A percentile compares a stretch with the other conserved stretches of the same genome.
phyloP scores from a whole-genome alignment of 176 grass and related monocot species.

The Rhynchospora breviuscula region DNA sequence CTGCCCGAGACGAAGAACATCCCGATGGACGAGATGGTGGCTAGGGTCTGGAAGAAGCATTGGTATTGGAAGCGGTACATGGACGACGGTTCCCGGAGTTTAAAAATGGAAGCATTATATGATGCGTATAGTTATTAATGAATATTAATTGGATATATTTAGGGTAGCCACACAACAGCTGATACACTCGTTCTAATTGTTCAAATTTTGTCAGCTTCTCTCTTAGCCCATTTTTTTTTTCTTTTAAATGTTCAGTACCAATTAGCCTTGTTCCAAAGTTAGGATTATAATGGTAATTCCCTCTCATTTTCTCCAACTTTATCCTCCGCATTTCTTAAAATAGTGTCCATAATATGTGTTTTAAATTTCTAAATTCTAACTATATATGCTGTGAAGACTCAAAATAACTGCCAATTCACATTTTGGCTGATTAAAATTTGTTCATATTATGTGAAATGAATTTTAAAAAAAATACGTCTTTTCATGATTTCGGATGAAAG shows the following conservation, averaged over 20 bases:
- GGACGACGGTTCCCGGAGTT: not conserved
- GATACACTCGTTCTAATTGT: not conserved
- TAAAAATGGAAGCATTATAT: not conserved
- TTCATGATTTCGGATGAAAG: too few species aligned
- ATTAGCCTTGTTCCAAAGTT: not conserved
- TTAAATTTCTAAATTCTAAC: too few species aligned
- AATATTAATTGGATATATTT: not conserved
- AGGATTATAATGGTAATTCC: not conserved
- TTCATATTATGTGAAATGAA: too few species aligned
- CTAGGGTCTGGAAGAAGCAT: slow-evolving; percentile 11
- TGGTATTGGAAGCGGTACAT: slow-evolving; percentile 11
- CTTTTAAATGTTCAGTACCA: not conserved
- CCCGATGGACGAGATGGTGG: slow-evolving; percentile 11
- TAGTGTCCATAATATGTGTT: too few species aligned
- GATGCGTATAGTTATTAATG: slow-evolving; percentile 12
- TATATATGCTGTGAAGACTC: too few species aligned
- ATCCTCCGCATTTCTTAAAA: not conserved
- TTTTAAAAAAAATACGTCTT: too few species aligned
- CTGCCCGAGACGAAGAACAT: slow-evolving; percentile 11
- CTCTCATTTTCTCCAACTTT: not conserved
- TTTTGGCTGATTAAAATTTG: too few species aligned
- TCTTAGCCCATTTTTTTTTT: not conserved
- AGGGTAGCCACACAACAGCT: not conserved
- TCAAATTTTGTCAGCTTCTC: not conserved
- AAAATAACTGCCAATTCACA: too few species aligned